These are phyloP conservation scores for Mitragyna speciosa DNA, from an alignment of 257 asterid genomes.

Conservation along the genomic window DNA sequence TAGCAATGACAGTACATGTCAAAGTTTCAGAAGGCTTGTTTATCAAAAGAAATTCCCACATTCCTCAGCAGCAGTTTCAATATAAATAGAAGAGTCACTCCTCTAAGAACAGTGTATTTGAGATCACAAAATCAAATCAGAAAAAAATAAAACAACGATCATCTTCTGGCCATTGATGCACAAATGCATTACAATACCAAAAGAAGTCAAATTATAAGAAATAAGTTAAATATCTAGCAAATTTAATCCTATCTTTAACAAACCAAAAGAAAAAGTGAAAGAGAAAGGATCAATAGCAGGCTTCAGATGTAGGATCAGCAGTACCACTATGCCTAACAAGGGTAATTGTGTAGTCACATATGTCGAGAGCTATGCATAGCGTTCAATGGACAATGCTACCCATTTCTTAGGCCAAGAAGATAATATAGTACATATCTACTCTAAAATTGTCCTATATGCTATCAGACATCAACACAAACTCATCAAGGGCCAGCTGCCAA, in stretches of 20 bases:
- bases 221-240: not conserved
- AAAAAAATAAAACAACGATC: not conserved
- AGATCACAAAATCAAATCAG: not conserved
- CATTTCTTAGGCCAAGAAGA: not conserved
- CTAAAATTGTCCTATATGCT: not conserved
- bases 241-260: not conserved
- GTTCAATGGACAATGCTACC: not conserved
- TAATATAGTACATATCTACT: too few species aligned
- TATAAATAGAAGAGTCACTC: not conserved
- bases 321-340: not conserved
- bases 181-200: not conserved
- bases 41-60: not conserved
- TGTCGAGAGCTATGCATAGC: not conserved
- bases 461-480: not conserved
- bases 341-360: not conserved
- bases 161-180: not conserved
- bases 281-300: not conserved
- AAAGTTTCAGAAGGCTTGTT: not conserved
- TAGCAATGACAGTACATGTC: not conserved
- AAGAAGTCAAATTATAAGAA: not conserved
- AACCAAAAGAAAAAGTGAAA: not conserved
- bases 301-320: not conserved
- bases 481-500: conserved; percentile 17
- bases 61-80: not conserved
- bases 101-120: not conserved